Percentiles rank a stretch among this genome's conserved stretches.
Evolutionary conservation across 495 filamentous ascomycete genomes (phyloP).

Genomic region (Penicillium silybi): DNA sequence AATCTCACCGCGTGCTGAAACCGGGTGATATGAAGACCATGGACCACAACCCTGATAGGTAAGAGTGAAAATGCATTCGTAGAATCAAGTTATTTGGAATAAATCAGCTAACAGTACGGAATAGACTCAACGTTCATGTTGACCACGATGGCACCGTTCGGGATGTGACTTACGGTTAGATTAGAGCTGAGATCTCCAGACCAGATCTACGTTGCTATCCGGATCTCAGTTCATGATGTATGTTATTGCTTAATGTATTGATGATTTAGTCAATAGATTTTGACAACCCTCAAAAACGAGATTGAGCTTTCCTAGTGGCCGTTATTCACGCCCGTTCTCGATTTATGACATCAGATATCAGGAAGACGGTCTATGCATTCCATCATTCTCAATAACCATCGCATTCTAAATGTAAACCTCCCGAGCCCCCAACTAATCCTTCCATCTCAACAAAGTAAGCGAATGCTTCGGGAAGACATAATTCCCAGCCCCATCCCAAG

Average conservation of each 20-base stretch:
- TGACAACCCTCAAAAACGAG: no score
- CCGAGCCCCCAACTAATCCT: constrained; percentile 30
- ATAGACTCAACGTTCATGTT: constrained; percentile 68
- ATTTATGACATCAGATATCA: no score
- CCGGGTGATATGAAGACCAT: constrained; percentile 58
- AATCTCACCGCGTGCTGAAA: constrained; percentile 62
- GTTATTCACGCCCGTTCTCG: no score
- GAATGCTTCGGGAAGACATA: constrained; percentile 64
- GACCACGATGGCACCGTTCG: constrained; percentile 69
- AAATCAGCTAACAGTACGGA: not conserved
- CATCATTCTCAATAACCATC: not conserved
- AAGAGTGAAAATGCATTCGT: constrained; percentile 12
- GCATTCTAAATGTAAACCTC: not conserved
- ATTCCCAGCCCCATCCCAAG: constrained; percentile 54
- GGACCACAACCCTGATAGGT: constrained; percentile 60
- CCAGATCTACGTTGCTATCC: not conserved
- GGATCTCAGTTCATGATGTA: not conserved
- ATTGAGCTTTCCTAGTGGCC: no score
- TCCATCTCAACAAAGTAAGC: constrained; percentile 65
- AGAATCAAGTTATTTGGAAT: not conserved
- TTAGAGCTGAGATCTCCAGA: not conserved
- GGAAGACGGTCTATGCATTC: no score
- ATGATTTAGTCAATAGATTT: not conserved
- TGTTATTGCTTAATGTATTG: not conserved
- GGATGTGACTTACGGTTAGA: constrained; percentile 54